Evolutionary conservation across 2,329 filamentous ascomycete species (phyloP).

Genomic region (Emmonsiellopsis sp.): DNA sequence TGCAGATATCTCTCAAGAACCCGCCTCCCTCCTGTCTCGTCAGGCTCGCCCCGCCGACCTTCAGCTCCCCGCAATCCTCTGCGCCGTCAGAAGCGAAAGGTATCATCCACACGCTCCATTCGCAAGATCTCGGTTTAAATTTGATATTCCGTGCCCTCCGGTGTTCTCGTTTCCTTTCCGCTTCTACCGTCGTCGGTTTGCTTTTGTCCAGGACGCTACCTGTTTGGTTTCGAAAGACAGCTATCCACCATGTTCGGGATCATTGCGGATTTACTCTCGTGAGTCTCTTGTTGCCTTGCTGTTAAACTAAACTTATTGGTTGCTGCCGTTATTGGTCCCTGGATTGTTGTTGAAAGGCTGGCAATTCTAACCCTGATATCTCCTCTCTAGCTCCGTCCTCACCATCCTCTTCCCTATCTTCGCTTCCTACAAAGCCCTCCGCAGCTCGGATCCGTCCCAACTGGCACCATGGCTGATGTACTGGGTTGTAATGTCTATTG

Average conservation of each 20-base stretch:
- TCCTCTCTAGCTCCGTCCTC: constrained; percentile 58
- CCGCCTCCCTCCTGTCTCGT: too few relatives aligned
- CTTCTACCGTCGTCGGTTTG: neutral
- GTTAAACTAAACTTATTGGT: neutral
- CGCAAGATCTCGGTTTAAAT: too few relatives aligned
- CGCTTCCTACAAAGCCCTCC: constrained; percentile 95
- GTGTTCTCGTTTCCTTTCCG: neutral
- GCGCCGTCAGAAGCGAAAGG: too few relatives aligned
- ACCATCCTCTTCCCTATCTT: constrained; percentile 93
- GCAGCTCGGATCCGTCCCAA: constrained; percentile 79
- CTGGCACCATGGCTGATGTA: constrained; percentile 98
- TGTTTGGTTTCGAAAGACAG: neutral
- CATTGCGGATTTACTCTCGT: constrained; percentile 70
- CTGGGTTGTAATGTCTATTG: constrained; percentile 84
- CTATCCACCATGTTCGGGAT: constrained; percentile 60
- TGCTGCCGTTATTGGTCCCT: neutral
- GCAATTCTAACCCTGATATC: constrained; percentile 18
- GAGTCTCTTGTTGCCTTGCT: constrained; percentile 31
- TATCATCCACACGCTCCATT: too few relatives aligned
- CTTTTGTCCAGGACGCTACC: neutral
- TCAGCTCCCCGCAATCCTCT: too few relatives aligned
- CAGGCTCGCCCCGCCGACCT: too few relatives aligned
- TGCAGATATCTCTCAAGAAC: too few relatives aligned
- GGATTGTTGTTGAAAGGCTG: constrained; percentile 3
- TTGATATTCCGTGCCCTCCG: too few relatives aligned